These are phyloP conservation scores for Citrus trifoliata DNA, from an alignment of 345 rosid genomes.

Conservation along the genomic window DNA sequence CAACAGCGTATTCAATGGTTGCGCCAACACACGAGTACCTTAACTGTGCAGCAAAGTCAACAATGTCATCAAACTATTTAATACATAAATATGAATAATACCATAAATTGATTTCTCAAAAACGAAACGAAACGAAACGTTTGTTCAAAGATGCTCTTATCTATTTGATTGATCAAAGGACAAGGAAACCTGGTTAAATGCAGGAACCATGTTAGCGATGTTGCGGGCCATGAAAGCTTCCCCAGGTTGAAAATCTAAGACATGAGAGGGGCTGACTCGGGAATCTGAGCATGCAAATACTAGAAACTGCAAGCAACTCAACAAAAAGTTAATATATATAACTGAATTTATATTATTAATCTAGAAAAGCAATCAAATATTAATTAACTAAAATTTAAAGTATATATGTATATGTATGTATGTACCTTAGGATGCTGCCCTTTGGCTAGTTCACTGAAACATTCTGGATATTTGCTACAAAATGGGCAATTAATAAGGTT, in stretches of 20 bases:
- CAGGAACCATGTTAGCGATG: constrained; percentile 52
- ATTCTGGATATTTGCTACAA: constrained; percentile 13
- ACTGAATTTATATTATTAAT: too few relatives aligned
- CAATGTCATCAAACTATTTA: not conserved
- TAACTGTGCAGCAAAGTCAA: constrained; percentile 7
- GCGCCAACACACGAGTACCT: constrained; percentile 24
- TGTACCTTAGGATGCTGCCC: constrained; percentile 24
- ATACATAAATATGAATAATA: not conserved
- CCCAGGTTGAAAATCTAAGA: constrained; percentile 48
- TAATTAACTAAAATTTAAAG: not conserved
- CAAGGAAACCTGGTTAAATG: constrained; percentile 37
- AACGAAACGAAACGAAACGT: too few relatives aligned
- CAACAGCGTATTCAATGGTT: constrained; percentile 21
- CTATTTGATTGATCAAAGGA: not conserved
- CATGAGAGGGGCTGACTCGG: constrained; percentile 48
- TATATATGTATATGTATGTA: too few relatives aligned
- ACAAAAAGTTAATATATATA: too few relatives aligned
- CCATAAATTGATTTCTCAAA: too few relatives aligned
- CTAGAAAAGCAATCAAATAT: not conserved
- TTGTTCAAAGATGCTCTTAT: too few relatives aligned
- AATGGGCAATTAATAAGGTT: not conserved
- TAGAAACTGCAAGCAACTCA: constrained; percentile 9
- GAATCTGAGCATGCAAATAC: constrained; percentile 53
- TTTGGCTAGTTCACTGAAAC: not conserved
- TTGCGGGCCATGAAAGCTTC: constrained; percentile 52